phyloP scores from a whole-genome alignment of 768 basidiomycete species.

The Suillus subalutaceus region DNA sequence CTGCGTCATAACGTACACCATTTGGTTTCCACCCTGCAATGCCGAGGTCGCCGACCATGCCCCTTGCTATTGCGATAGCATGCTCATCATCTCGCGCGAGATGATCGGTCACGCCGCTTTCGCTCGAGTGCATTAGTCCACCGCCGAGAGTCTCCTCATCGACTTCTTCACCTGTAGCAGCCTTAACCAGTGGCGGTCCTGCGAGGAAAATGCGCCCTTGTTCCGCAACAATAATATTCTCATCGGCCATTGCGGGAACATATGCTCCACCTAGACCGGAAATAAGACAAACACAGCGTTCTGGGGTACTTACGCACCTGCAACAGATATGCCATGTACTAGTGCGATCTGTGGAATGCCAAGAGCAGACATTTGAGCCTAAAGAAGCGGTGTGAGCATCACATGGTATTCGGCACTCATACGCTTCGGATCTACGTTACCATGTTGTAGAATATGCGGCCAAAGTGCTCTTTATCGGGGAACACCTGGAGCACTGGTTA shows the following conservation, averaged over 20 bases:
- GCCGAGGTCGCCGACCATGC: slow-evolving; percentile 79
- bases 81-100: slow-evolving; percentile 85
- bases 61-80: slow-evolving; percentile 78
- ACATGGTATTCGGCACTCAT: slow-evolving; percentile 5
- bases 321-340: slow-evolving; percentile 94
- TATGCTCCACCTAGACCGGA: slow-evolving; percentile 74
- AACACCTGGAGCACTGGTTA: slow-evolving; percentile 56
- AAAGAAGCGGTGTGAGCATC: slow-evolving; percentile 16
- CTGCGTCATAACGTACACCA: slow-evolving; percentile 42
- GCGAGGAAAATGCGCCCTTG: slow-evolving; percentile 95
- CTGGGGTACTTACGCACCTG: slow-evolving; percentile 47
- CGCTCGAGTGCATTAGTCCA: slow-evolving; percentile 88
- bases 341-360: slow-evolving; percentile 91
- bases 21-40: slow-evolving; percentile 52
- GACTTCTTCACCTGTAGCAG: slow-evolving; percentile 90
- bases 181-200: slow-evolving; percentile 92
- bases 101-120: slow-evolving; percentile 91
- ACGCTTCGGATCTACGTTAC: slow-evolving; percentile 38
- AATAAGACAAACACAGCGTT: slow-evolving; percentile 8
- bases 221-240: slow-evolving; percentile 87
- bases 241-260: slow-evolving; percentile 96
- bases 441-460: slow-evolving; percentile 98
- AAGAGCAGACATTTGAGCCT: slow-evolving; percentile 93
- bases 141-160: slow-evolving; percentile 93
- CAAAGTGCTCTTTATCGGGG: slow-evolving; percentile 95